These are phyloP conservation scores for Candida maris DNA, from an alignment of 805 yeast genomes.

Conservation along the genomic window DNA sequence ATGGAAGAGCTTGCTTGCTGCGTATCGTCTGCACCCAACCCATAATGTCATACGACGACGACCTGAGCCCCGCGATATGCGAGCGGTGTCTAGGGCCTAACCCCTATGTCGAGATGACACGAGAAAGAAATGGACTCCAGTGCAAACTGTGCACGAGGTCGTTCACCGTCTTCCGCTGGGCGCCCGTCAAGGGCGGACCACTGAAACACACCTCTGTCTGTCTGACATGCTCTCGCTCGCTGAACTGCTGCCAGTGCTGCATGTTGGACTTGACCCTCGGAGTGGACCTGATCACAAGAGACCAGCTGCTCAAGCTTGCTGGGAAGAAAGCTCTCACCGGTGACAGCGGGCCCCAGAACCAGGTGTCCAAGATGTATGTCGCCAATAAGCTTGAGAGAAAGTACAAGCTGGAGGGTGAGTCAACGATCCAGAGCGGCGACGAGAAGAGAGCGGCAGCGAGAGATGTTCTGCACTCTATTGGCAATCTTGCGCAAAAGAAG, in stretches of 20 bases:
- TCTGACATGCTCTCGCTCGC: conserved; percentile 69
- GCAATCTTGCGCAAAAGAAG: conserved; percentile 3
- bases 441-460: conserved; percentile 36
- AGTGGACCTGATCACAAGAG: conserved; percentile 75
- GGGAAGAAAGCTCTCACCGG: conserved; percentile 7
- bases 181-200: conserved; percentile 40
- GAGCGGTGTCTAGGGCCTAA: conserved; percentile 67
- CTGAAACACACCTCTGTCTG: conserved; percentile 70
- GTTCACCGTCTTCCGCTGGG: conserved; percentile 79
- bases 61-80: conserved; percentile 60
- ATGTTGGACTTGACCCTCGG: conserved; percentile 78
- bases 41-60: conserved; percentile 17
- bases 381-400: conserved; percentile 44
- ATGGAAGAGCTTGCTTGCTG: too few relatives aligned
- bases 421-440: conserved; percentile 20
- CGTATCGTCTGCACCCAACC: too few relatives aligned
- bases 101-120: conserved; percentile 64
- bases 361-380: conserved; percentile 49
- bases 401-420: conserved; percentile 27
- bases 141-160: conserved; percentile 86
- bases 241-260: conserved; percentile 87
- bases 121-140: conserved; percentile 69
- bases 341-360: conserved; percentile 35
- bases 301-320: conserved; percentile 73
- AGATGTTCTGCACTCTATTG: conserved; percentile 39